A percentile compares a stretch with the other conserved stretches of the same genome.
phyloP scores from a whole-genome alignment of 495 filamentous ascomycete genomes.

The Pyronema omphalodes region DNA sequence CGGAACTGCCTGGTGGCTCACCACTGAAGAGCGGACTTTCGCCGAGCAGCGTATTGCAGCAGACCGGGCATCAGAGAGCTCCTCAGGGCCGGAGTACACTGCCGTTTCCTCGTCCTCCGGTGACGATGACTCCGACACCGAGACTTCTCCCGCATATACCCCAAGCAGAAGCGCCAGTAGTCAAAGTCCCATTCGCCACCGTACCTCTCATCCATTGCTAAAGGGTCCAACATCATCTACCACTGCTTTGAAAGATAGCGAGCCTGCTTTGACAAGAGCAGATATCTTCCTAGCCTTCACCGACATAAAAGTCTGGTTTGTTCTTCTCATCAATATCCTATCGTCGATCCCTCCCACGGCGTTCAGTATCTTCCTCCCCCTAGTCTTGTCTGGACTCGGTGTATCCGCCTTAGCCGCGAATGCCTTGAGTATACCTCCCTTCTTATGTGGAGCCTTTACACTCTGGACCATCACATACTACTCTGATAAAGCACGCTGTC shows the following conservation, averaged over 20 bases:
- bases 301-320: slow-evolving; percentile 35
- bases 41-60: slow-evolving; percentile 26
- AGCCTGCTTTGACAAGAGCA: slow-evolving; percentile 25
- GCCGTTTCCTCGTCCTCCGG: not conserved
- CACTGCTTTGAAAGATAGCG: slow-evolving; percentile 26
- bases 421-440: slow-evolving; percentile 39
- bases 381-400: slow-evolving; percentile 31
- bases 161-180: slow-evolving; percentile 22
- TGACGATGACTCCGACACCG: slow-evolving; percentile 8
- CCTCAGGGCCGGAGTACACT: not conserved
- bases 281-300: slow-evolving; percentile 33
- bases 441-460: slow-evolving; percentile 31
- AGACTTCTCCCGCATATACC: slow-evolving; percentile 1
- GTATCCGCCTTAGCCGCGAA: slow-evolving; percentile 32
- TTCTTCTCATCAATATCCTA: slow-evolving; percentile 36
- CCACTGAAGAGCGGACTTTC: slow-evolving; percentile 27
- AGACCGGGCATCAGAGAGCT: slow-evolving; percentile 12
- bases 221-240: slow-evolving; percentile 31
- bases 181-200: not conserved
- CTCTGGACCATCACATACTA: slow-evolving; percentile 32
- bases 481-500: slow-evolving; percentile 29
- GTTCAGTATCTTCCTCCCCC: slow-evolving; percentile 38
- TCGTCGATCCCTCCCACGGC: slow-evolving; percentile 35
- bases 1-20: slow-evolving; percentile 38
- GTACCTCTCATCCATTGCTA: slow-evolving; percentile 23